Conservation (phyloP, 2,329 filamentous ascomycete genomes). For the Paracoccidioides brasiliensis region DNA sequence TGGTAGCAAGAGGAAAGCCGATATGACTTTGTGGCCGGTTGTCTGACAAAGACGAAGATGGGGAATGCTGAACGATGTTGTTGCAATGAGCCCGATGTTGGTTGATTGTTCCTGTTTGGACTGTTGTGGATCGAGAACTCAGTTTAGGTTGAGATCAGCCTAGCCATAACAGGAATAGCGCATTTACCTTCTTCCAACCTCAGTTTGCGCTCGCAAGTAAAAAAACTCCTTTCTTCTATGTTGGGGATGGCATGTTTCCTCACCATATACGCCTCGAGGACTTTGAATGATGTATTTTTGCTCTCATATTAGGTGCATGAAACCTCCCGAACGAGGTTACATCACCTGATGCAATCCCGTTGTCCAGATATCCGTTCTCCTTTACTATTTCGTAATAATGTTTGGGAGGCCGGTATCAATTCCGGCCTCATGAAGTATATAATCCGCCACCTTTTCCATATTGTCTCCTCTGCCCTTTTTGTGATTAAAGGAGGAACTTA, state of each 20-base stretch:
- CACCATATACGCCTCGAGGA: neutral
- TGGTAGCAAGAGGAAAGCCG: neutral
- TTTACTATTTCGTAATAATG: slow-evolving; percentile 26
- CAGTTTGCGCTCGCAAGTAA: neutral
- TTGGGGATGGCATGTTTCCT: neutral
- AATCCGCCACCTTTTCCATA: slow-evolving; percentile 17
- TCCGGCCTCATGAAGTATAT: slow-evolving; percentile 33
- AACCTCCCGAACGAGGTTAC: neutral
- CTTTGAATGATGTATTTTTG: neutral
- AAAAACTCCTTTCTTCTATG: neutral
- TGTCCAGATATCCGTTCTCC: neutral
- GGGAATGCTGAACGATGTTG: too few relatives aligned
- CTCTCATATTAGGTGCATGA: neutral
- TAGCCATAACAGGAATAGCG: slow-evolving; percentile 1
- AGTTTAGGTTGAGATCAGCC: too few relatives aligned
- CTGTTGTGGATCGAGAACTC: neutral
- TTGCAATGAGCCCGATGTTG: too few relatives aligned
- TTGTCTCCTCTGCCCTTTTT: neutral
- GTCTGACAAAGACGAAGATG: too few relatives aligned
- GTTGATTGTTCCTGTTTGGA: neutral
- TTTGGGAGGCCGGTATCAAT: slow-evolving; percentile 33
- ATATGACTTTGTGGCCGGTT: too few relatives aligned
- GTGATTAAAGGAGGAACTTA: neutral
- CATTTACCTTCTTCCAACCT: neutral
- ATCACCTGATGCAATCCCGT: slow-evolving; percentile 1